A percentile compares a stretch with the other conserved stretches of the same genome.
These are phyloP conservation scores for Ophiobolus disseminans DNA, from an alignment of 2,329 filamentous ascomycete species.

Conservation along the genomic window DNA sequence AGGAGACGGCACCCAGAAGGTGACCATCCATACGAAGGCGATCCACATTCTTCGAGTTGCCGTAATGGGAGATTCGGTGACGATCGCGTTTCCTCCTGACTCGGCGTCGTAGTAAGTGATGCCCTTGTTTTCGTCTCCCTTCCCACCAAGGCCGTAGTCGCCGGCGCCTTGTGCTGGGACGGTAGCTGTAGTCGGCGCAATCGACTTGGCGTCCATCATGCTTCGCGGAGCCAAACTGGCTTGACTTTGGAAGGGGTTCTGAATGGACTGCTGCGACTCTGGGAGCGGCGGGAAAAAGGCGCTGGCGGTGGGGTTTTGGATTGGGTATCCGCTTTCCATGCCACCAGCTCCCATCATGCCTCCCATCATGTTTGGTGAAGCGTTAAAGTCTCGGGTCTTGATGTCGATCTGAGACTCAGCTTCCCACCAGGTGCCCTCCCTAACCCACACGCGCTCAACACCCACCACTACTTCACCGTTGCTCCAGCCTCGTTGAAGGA, in stretches of 20 bases:
- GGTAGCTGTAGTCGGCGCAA: constrained; percentile 68
- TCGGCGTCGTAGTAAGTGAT: constrained; percentile 76
- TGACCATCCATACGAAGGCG: constrained; percentile 80
- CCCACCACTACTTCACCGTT: constrained; percentile 95
- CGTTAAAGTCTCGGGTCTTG: constrained; percentile 66
- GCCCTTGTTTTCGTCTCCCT: constrained; percentile 72
- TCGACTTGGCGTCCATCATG: constrained; percentile 48
- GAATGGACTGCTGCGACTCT: constrained; percentile 70
- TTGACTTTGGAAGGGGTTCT: constrained; percentile 69
- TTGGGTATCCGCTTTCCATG: constrained; percentile 76
- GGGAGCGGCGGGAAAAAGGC: constrained; percentile 71
- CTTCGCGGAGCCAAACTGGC: constrained; percentile 56
- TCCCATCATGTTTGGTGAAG: constrained; percentile 50
- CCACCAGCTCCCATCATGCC: constrained; percentile 63
- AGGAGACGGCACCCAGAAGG: constrained; percentile 94
- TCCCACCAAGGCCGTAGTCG: constrained; percentile 87
- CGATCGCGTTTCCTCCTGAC: constrained; percentile 75
- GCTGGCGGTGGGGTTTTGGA: constrained; percentile 59
- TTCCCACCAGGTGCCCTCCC: constrained; percentile 96
- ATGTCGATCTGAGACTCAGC: constrained; percentile 95
- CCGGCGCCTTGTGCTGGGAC: constrained; percentile 64
- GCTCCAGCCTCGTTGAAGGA: constrained; percentile 94
- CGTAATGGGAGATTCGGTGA: constrained; percentile 73
- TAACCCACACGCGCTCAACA: constrained; percentile 92
- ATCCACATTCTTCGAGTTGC: constrained; percentile 78